phyloP scores from a whole-genome alignment of 2,329 filamentous ascomycete genomes.

The Camptophora hylomeconis region DNA sequence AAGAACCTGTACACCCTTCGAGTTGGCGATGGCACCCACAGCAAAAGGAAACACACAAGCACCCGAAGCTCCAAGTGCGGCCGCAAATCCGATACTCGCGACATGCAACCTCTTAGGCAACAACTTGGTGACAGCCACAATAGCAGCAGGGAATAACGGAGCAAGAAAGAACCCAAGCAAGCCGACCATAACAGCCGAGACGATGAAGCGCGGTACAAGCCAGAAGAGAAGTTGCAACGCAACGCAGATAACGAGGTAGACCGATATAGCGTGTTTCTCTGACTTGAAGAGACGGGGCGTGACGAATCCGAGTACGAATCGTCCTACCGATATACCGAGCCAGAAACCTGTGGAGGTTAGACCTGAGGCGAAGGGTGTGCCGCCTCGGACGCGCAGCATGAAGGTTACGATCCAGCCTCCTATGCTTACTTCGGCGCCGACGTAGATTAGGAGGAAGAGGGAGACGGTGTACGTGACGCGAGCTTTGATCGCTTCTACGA shows the following conservation, averaged over 20 bases:
- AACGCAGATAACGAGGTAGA: conserved; percentile 51
- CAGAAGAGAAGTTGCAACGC: conserved; percentile 61
- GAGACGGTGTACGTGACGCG: conserved; percentile 56
- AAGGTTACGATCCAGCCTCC: conserved; percentile 68
- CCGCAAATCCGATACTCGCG: conserved; percentile 60
- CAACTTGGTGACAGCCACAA: conserved; percentile 58
- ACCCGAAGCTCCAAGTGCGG: conserved; percentile 60
- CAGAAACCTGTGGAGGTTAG: conserved; percentile 62
- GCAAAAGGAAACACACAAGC: conserved; percentile 33
- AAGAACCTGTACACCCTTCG: conserved; percentile 41
- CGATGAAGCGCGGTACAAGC: conserved; percentile 60
- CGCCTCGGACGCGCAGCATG: conserved; percentile 66
- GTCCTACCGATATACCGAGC: conserved; percentile 62
- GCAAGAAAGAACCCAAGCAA: conserved; percentile 66
- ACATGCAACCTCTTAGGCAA: conserved; percentile 61
- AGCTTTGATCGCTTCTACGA: conserved; percentile 20
- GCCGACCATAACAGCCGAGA: conserved; percentile 56
- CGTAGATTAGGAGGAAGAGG: conserved; percentile 64
- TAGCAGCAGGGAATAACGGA: conserved; percentile 59
- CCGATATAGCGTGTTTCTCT: conserved; percentile 48
- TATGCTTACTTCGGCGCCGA: conserved; percentile 58
- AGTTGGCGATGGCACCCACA: conserved; percentile 31
- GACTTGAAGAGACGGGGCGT: conserved; percentile 45
- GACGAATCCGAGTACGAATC: conserved; percentile 58
- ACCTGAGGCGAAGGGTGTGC: conserved; percentile 56